Base-by-base conservation (phyloP, 1,139 yeast genomes). In the Pichia sp. region DNA sequence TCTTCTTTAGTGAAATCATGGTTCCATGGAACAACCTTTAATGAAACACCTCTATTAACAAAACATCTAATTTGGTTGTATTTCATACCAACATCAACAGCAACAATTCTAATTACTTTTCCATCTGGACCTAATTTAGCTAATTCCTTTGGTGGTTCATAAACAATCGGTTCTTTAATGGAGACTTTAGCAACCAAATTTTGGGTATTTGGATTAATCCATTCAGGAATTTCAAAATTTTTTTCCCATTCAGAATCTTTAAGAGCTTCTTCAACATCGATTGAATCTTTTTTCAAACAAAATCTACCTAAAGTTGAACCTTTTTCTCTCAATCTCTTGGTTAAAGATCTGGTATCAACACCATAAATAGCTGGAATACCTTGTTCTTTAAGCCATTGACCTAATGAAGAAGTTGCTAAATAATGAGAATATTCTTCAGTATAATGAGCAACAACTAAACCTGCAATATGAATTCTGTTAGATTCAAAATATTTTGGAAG, bases 11-110 rank as follows among this genome's bases (percentile, higher is more conserved):
- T 70, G 63, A 85, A 82, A 66, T 90, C 96, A 63, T 89, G 79
- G 65, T 94, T 82, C 92, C 95, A 92, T 50, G 98, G 98, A 42
- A 94, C 97, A 49, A 94, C 97, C 64, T 81, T 79, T 58, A 94
- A 74, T 68, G 94, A 97, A 47, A 94, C 96, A 62, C 99, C 98
- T 61, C 98, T 84, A 64, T 81, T 79, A 49, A 92, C 90, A 57
- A 94, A 90, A 69, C 98, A 94, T 69, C 98, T 84, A 62, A 94
- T 87, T 71, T 94, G 98, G 69, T 94, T 94, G 71, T 74, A 90
- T 69, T 94, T 94, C 89, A 94, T 86, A 74, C 99, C 99, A 50
- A 90, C 97, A 68, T 94, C 99, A 52, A 94, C 74, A 35, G 96
- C 96, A 41, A 94, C 67, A 52, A 94, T 85, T 66, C 95, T 80